Percentiles rank a stretch among this genome's conserved stretches.
Evolutionary conservation across 352 stramenopile genomes (phyloP).

Genomic region (Phytophthora sojae): DNA sequence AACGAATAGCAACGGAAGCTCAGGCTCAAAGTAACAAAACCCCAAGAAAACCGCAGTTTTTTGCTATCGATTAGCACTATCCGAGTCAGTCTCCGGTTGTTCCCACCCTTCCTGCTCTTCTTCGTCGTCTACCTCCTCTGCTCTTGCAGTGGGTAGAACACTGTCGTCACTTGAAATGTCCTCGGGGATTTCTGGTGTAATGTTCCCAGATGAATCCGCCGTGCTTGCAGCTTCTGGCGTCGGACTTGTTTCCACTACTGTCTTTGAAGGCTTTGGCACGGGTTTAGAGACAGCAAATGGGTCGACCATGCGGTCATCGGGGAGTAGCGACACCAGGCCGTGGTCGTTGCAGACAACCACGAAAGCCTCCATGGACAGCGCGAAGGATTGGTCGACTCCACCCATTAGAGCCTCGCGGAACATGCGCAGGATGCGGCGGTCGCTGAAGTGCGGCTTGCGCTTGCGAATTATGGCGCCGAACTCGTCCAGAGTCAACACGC

Average conservation of each 20-base stretch:
- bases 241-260: not conserved
- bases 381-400: constrained; percentile 70
- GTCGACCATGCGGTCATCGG: constrained; percentile 63
- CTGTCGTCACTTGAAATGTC: constrained; percentile 28
- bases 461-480: constrained; percentile 72
- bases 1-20: constrained; percentile 5
- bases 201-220: not conserved
- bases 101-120: constrained; percentile 36
- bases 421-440: constrained; percentile 77
- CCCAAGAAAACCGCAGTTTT: not conserved
- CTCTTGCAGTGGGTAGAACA: constrained; percentile 35
- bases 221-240: not conserved
- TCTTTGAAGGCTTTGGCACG: not conserved
- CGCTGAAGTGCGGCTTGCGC: constrained; percentile 66
- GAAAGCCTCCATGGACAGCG: constrained; percentile 76
- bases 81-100: constrained; percentile 6
- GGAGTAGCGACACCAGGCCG: constrained; percentile 69
- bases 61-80: not conserved
- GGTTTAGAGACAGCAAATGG: constrained; percentile 39
- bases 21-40: constrained; percentile 4
- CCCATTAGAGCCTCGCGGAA: constrained; percentile 78
- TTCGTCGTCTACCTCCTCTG: constrained; percentile 59
- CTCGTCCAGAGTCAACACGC: constrained; percentile 72
- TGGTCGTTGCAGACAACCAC: constrained; percentile 77
- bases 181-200: constrained; percentile 44